Evolutionary conservation across 345 rosid species (phyloP).

Genomic region (Rhodamnia rubescens): DNA sequence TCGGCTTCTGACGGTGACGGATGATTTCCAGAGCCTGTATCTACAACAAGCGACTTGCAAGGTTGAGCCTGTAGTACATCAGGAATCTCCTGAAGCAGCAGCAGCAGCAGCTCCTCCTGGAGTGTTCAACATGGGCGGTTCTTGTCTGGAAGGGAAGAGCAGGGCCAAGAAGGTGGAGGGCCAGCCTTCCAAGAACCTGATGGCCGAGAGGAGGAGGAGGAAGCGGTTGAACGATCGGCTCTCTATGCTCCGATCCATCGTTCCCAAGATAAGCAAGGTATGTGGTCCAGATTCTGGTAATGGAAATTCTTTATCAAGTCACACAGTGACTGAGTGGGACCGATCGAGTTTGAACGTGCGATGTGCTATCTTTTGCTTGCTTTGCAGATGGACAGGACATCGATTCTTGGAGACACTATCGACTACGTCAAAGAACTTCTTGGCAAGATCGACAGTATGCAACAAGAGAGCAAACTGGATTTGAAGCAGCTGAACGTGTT

Average conservation of each 20-base stretch:
- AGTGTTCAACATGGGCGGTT: constrained; percentile 8
- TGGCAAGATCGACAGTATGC: constrained; percentile 45
- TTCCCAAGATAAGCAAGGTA: constrained; percentile 37
- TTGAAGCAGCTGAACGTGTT: constrained; percentile 15
- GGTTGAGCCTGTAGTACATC: constrained; percentile 18
- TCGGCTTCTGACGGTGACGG: constrained; percentile 5
- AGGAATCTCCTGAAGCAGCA: constrained; percentile 14
- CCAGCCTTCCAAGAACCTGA: constrained; percentile 26
- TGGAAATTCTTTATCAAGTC: not conserved
- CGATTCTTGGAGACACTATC: constrained; percentile 41
- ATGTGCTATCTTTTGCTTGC: not conserved
- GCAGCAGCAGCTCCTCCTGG: not conserved
- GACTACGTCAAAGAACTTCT: constrained; percentile 55
- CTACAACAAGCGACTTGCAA: constrained; percentile 12
- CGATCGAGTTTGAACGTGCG: not conserved
- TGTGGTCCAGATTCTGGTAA: not conserved
- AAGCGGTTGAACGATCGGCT: constrained; percentile 25
- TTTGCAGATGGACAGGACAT: constrained; percentile 37
- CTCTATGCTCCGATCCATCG: constrained; percentile 29
- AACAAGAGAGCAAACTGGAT: constrained; percentile 32
- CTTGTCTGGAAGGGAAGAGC: not conserved
- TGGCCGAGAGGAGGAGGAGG: constrained; percentile 34
- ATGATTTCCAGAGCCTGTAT: not conserved
- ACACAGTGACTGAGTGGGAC: not conserved
- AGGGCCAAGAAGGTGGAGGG: constrained; percentile 12